A percentile compares a stretch with the other conserved stretches of the same genome.
These are phyloP conservation scores for Blastobotrys illinoisensis DNA, from an alignment of 1,139 yeast species.

Conservation along the genomic window DNA sequence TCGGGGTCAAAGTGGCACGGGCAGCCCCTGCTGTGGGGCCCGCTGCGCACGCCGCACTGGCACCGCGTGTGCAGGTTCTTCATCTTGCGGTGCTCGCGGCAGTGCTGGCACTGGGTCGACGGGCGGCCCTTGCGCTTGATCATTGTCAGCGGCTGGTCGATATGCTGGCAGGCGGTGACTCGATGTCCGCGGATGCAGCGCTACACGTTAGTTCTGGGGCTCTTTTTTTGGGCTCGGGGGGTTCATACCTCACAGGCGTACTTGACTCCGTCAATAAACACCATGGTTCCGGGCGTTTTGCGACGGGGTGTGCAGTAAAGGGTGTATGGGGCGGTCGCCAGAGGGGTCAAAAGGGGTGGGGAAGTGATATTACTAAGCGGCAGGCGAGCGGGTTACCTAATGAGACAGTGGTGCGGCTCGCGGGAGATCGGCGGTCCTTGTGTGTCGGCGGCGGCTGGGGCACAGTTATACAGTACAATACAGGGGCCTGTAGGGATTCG, in stretches of 20 bases:
- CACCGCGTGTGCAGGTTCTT: conserved; percentile 70
- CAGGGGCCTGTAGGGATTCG: too few relatives aligned
- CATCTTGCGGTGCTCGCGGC: conserved; percentile 70
- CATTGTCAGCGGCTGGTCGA: conserved; percentile 84
- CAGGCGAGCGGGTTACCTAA: not conserved
- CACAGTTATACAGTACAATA: too few relatives aligned
- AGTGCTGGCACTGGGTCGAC: conserved; percentile 82
- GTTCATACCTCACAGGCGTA: conserved; percentile 66
- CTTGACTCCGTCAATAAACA: conserved; percentile 81
- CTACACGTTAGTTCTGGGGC: too few relatives aligned
- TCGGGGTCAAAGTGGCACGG: conserved; percentile 49
- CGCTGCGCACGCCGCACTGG: conserved; percentile 50
- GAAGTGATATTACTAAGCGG: not conserved
- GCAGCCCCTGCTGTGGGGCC: conserved; percentile 40
- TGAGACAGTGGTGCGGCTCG: not conserved
- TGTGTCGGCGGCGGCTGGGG: too few relatives aligned
- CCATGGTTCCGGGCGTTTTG: conserved; percentile 44
- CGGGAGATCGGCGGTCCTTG: too few relatives aligned
- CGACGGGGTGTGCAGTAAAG: not conserved
- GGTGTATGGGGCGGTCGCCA: not conserved
- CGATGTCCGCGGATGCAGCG: conserved; percentile 94
- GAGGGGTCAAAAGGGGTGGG: not conserved
- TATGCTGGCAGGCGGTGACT: conserved; percentile 88
- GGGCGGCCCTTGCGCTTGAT: conserved; percentile 97
- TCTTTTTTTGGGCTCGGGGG: too few relatives aligned